A percentile compares a stretch with the other conserved stretches of the same genome.
Conservation (phyloP, 192 early-diverging fungal genomes). For the Lobosporangium transversale region DNA sequence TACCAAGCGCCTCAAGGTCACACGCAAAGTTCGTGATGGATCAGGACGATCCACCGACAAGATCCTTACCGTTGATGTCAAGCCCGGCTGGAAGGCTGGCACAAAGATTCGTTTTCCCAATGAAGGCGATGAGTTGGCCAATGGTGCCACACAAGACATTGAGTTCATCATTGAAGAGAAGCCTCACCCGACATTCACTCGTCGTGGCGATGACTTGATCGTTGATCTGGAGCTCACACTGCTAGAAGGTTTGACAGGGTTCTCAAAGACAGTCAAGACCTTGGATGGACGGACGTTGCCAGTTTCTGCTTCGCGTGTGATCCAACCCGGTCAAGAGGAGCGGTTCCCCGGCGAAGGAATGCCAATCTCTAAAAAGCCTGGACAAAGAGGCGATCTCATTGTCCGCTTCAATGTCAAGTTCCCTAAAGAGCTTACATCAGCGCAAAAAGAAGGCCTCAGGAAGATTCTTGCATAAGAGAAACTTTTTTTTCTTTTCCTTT, state of each 20-base stretch:
- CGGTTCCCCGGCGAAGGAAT: conserved; percentile 87
- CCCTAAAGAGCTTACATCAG: conserved; percentile 72
- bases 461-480: conserved; percentile 50
- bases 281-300: conserved; percentile 79
- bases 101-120: conserved; percentile 93
- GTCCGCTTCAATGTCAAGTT: conserved; percentile 84
- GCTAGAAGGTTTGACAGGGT: conserved; percentile 84
- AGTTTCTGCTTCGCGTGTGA: conserved; percentile 69
- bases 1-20: conserved; percentile 95
- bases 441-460: conserved; percentile 77
- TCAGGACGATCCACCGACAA: conserved; percentile 75
- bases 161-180: conserved; percentile 96
- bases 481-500: too few relatives aligned
- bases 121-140: conserved; percentile 88
- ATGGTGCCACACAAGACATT: conserved; percentile 87
- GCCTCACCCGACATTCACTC: conserved; percentile 85
- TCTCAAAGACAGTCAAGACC: conserved; percentile 75
- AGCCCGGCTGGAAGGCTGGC: conserved; percentile 97
- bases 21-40: conserved; percentile 62
- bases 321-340: conserved; percentile 80
- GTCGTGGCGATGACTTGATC: conserved; percentile 87
- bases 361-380: conserved; percentile 87
- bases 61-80: conserved; percentile 85
- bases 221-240: conserved; percentile 73
- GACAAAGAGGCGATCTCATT: conserved; percentile 88